These are phyloP conservation scores for Isoetes taiwanensis DNA, from an alignment of 75 land plant genomes.

Conservation along the genomic window DNA sequence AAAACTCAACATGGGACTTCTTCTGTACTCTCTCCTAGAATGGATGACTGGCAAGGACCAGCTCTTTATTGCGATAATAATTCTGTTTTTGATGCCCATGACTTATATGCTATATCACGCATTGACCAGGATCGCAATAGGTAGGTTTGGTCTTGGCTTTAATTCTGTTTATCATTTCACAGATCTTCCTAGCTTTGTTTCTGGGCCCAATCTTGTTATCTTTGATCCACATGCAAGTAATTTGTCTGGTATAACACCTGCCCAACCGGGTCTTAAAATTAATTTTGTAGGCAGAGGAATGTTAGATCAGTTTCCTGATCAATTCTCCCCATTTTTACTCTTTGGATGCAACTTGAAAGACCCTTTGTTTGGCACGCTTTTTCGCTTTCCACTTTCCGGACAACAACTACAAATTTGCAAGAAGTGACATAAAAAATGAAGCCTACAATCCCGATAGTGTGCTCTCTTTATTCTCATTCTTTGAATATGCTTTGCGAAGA, in stretches of 20 bases:
- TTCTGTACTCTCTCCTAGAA: slow-evolving; percentile 79
- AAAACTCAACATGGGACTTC: slow-evolving; percentile 82
- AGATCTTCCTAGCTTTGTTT: slow-evolving; percentile 83
- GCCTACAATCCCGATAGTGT: slow-evolving; percentile 81
- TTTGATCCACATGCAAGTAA: slow-evolving; percentile 93
- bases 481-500: slow-evolving; percentile 54
- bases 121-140: slow-evolving; percentile 94
- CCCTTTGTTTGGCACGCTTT: slow-evolving; percentile 70
- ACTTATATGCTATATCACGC: slow-evolving; percentile 88
- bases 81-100: slow-evolving; percentile 77
- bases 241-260: slow-evolving; percentile 85
- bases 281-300: slow-evolving; percentile 66
- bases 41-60: slow-evolving; percentile 99
- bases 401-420: slow-evolving; percentile 33
- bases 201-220: slow-evolving; percentile 86
- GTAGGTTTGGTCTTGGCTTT: slow-evolving; percentile 94
- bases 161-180: slow-evolving; percentile 97
- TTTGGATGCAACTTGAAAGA: slow-evolving; percentile 89
- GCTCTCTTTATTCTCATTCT: slow-evolving; percentile 48
- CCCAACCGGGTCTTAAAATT: slow-evolving; percentile 83
- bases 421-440: slow-evolving; percentile 88
- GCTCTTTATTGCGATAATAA: slow-evolving; percentile 83
- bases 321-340: slow-evolving; percentile 67
- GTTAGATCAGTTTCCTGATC: slow-evolving; percentile 88
- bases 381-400: slow-evolving; percentile 91